phyloP scores from a whole-genome alignment of 2,329 filamentous ascomycete species.

The Aspergillus tubingensis region DNA sequence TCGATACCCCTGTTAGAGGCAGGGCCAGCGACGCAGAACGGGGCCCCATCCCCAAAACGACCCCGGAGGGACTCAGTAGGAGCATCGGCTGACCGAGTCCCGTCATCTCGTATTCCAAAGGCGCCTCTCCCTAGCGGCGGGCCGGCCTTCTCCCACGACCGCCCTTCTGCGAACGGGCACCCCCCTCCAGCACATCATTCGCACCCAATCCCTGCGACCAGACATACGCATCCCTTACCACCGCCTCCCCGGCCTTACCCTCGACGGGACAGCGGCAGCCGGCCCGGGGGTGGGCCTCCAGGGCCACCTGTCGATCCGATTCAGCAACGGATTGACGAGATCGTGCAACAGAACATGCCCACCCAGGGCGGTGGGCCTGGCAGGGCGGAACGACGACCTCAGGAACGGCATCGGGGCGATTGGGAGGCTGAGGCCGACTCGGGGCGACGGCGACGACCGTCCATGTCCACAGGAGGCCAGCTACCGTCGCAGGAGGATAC shows the following conservation, averaged over 20 bases:
- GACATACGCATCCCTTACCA: constrained; percentile 25
- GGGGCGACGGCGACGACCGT: constrained; percentile 17
- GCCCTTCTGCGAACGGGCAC: constrained; percentile 22
- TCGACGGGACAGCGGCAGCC: constrained; percentile 19
- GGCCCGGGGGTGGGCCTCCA: constrained; percentile 5
- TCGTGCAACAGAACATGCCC: constrained; percentile 32
- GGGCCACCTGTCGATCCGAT: constrained; percentile 30
- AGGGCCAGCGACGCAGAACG: constrained; percentile 22
- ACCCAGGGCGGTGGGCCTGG: constrained; percentile 4
- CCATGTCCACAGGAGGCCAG: constrained; percentile 7
- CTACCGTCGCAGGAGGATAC: background rate
- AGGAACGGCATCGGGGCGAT: constrained; percentile 22
- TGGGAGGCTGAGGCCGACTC: constrained; percentile 22
- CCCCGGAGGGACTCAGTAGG: constrained; percentile 33
- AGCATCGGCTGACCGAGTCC: constrained; percentile 2
- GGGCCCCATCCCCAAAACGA: constrained; percentile 41
- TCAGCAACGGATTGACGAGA: constrained; percentile 41
- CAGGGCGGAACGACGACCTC: constrained; percentile 16
- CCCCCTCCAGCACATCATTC: constrained; percentile 11
- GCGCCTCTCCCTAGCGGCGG: constrained; percentile 8
- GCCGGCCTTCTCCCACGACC: constrained; percentile 17
- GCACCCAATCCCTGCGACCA: constrained; percentile 18
- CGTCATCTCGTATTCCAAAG: constrained; percentile 15
- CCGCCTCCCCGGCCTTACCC: constrained; percentile 21
- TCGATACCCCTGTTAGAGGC: constrained; percentile 11